Evolutionary conservation across 306 rosid species (phyloP).

Genomic region (Cucurbita maxima): DNA sequence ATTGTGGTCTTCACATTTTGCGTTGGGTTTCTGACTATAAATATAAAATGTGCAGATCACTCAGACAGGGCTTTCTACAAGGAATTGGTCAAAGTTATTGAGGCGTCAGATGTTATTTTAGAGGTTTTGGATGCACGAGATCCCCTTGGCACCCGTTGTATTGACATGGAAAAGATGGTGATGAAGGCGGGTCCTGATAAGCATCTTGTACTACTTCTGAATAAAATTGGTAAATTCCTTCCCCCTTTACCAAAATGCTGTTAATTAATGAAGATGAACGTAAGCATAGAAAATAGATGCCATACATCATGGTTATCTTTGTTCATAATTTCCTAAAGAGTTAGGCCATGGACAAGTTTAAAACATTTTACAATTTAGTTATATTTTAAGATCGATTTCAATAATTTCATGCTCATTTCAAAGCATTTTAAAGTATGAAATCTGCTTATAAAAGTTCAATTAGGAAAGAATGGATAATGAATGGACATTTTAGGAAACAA

Average conservation of each 20-base stretch:
- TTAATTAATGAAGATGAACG: not conserved
- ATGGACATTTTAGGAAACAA: not conserved
- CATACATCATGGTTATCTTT: not conserved
- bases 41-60: constrained; percentile 23
- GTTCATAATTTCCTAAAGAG: not conserved
- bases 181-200: constrained; percentile 63
- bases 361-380: not conserved
- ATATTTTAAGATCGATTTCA: not conserved
- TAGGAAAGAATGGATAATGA: not conserved
- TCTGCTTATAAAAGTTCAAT: not conserved
- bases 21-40: not conserved
- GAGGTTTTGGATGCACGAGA: constrained; percentile 98
- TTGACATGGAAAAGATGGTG: constrained; percentile 80
- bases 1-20: not conserved
- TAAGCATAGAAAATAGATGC: not conserved
- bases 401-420: not conserved
- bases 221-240: constrained; percentile 63
- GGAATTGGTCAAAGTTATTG: constrained; percentile 78
- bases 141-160: constrained; percentile 85
- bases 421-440: not conserved
- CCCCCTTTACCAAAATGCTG: not conserved
- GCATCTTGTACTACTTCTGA: constrained; percentile 75
- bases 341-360: not conserved
- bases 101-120: constrained; percentile 82
- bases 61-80: constrained; percentile 75